phyloP scores from a whole-genome alignment of 768 basidiomycete species.

The Auricularia auricula-judae region DNA sequence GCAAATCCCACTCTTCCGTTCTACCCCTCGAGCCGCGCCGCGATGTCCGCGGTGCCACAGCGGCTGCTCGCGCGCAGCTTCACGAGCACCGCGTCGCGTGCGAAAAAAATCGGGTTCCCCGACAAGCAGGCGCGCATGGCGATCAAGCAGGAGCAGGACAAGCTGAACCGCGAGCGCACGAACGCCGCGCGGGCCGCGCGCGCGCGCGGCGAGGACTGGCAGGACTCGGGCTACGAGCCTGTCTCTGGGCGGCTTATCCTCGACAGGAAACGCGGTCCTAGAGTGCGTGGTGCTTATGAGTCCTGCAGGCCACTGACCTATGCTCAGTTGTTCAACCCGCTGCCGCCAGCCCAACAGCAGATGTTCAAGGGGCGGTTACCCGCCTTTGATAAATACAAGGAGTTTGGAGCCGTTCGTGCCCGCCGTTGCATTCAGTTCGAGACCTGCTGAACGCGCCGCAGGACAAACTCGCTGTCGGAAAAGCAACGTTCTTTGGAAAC shows the following conservation, averaged over 20 bases:
- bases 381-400: neutral
- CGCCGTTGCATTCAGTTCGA: neutral
- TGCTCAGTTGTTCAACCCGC: neutral
- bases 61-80: neutral
- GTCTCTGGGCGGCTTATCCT: neutral
- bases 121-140: neutral
- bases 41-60: no score
- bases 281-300: neutral
- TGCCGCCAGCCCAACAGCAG: neutral
- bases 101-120: neutral
- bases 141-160: neutral
- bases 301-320: no score
- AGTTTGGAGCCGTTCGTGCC: neutral
- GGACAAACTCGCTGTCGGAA: neutral
- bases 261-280: neutral
- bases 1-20: no score
- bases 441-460: neutral
- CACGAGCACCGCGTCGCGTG: neutral
- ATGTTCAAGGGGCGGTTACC: neutral
- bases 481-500: neutral
- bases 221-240: neutral
- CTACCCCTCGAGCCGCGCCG: no score
- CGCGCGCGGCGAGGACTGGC: slow-evolving; percentile 1
- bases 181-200: neutral
- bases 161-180: neutral